Percentiles rank a stretch among this genome's conserved stretches.
Conservation (phyloP, 495 filamentous ascomycete species). For the Penicillium salamii region DNA sequence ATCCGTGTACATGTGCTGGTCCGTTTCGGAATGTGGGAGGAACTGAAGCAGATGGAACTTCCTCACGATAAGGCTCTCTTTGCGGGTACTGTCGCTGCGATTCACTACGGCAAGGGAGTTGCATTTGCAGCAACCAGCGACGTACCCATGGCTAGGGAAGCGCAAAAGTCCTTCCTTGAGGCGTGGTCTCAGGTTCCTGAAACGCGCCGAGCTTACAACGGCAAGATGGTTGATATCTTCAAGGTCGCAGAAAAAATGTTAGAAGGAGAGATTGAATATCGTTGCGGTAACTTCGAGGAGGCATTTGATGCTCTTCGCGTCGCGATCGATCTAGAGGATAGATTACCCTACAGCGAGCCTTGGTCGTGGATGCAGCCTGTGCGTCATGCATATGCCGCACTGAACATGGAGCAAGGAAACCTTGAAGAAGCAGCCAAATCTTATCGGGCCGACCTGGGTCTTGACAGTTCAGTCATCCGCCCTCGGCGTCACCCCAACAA, state of each 20-base stretch:
- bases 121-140: slow-evolving; percentile 51
- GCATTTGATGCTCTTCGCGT: slow-evolving; percentile 49
- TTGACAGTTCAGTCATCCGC: slow-evolving; percentile 50
- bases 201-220: slow-evolving; percentile 49
- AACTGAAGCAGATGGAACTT: slow-evolving; percentile 45
- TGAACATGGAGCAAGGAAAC: slow-evolving; percentile 56
- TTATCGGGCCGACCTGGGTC: slow-evolving; percentile 58
- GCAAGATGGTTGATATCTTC: slow-evolving; percentile 54
- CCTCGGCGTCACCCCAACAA: slow-evolving; percentile 60
- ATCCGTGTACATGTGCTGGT: slow-evolving; percentile 61
- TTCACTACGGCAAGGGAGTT: slow-evolving; percentile 57
- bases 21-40: slow-evolving; percentile 61
- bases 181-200: slow-evolving; percentile 48
- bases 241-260: slow-evolving; percentile 56
- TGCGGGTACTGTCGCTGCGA: slow-evolving; percentile 54
- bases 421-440: slow-evolving; percentile 49
- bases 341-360: slow-evolving; percentile 59
- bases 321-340: slow-evolving; percentile 49
- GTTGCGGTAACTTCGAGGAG: slow-evolving; percentile 44
- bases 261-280: slow-evolving; percentile 63
- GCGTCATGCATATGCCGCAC: slow-evolving; percentile 59
- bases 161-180: slow-evolving; percentile 40
- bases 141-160: slow-evolving; percentile 38
- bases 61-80: slow-evolving; percentile 52
- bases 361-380: slow-evolving; percentile 68